phyloP scores from a whole-genome alignment of 2,329 filamentous ascomycete species.

The Pseudogymnoascus sp. region DNA sequence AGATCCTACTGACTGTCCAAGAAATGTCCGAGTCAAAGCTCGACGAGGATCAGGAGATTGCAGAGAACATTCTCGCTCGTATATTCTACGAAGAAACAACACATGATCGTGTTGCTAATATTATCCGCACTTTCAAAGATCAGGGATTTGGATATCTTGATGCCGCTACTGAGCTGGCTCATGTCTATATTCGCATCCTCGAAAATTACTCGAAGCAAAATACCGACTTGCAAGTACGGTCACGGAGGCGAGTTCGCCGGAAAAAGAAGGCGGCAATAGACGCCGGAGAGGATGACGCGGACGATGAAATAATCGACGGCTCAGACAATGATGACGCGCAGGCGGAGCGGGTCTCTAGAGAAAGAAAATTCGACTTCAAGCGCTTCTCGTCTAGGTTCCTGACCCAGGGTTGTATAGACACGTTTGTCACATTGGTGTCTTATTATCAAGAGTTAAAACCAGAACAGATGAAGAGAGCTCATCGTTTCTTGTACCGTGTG shows the following conservation, averaged over 20 bases:
- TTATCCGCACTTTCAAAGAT: constrained; percentile 81
- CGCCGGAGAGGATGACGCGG: constrained; percentile 35
- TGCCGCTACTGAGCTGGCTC: constrained; percentile 80
- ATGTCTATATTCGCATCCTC: constrained; percentile 86
- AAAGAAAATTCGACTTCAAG: constrained; percentile 91
- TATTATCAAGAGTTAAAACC: constrained; percentile 76
- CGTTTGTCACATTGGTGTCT: constrained; percentile 72
- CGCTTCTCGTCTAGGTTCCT: constrained; percentile 76
- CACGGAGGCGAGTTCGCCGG: constrained; percentile 63
- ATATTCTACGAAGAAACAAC: constrained; percentile 98
- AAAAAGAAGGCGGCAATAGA: constrained; percentile 62
- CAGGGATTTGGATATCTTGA: constrained; percentile 93
- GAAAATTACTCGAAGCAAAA: constrained; percentile 95
- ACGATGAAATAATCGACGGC: constrained; percentile 50
- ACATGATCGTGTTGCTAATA: constrained; percentile 76
- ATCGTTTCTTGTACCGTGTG: constrained; percentile 88
- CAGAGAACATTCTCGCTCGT: constrained; percentile 90
- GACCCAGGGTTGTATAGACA: constrained; percentile 79
- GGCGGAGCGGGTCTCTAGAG: constrained; percentile 64
- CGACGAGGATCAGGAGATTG: constrained; percentile 96
- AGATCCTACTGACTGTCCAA: constrained; percentile 86
- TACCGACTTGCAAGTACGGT: constrained; percentile 85
- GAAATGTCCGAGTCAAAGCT: constrained; percentile 79
- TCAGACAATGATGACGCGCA: constrained; percentile 70
- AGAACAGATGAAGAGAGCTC: constrained; percentile 79